These are phyloP conservation scores for Gymnopilus junonius DNA, from an alignment of 768 basidiomycete species.

Conservation along the genomic window DNA sequence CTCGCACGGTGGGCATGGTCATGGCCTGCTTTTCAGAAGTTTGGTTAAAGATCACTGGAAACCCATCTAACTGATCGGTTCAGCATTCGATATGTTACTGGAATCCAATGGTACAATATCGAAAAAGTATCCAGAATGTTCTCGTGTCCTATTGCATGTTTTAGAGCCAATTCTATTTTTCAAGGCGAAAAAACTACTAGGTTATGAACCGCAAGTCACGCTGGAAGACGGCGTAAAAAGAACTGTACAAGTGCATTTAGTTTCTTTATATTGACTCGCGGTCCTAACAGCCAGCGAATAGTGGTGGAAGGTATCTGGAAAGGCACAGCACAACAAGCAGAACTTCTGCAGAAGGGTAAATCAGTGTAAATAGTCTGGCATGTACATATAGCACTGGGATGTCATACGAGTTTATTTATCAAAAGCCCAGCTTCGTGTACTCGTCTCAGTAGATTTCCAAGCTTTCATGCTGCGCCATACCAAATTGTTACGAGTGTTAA, in stretches of 20 bases:
- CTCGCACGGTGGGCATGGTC: not conserved
- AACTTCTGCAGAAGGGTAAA: not conserved
- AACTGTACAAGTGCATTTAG: not conserved
- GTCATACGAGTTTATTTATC: too few species aligned
- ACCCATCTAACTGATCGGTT: not conserved
- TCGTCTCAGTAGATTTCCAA: too few species aligned
- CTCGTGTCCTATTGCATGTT: not conserved
- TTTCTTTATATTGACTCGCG: not conserved
- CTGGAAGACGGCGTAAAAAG: not conserved
- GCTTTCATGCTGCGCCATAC: too few species aligned
- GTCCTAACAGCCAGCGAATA: not conserved
- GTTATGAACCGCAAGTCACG: not conserved
- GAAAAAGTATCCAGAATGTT: not conserved
- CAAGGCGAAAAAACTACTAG: not conserved
- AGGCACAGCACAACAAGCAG: not conserved
- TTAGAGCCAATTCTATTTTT: not conserved
- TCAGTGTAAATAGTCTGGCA: too few species aligned
- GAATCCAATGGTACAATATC: not conserved
- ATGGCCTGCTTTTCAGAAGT: not conserved
- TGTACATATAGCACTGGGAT: too few species aligned
- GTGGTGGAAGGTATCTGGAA: not conserved
- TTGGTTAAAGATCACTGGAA: not conserved
- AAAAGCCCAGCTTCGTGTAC: too few species aligned
- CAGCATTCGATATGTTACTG: not conserved
- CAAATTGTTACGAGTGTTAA: too few species aligned